phyloP scores from a whole-genome alignment of 1,139 yeast species.

The Scheffersomyces titani region DNA sequence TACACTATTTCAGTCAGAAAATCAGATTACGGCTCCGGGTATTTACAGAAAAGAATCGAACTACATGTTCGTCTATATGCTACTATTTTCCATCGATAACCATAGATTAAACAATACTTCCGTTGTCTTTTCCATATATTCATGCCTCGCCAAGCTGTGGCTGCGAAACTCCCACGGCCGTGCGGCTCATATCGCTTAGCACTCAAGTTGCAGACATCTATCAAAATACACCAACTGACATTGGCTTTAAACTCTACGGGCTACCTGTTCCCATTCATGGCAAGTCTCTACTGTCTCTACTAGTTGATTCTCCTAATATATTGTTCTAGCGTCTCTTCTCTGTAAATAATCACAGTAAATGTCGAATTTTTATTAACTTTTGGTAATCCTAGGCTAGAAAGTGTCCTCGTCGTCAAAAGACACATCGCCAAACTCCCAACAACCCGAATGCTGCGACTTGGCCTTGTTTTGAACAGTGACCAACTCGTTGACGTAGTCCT shows the following conservation, averaged over 20 bases:
- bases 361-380: not conserved
- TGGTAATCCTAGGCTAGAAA: not conserved
- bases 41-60: no score
- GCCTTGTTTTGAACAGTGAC: constrained; percentile 50
- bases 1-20: no score
- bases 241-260: not conserved
- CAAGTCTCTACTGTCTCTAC: no score
- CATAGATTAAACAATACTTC: no score
- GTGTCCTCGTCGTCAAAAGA: constrained; percentile 56
- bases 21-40: no score
- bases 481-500: constrained; percentile 40
- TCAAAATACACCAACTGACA: not conserved
- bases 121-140: no score
- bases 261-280: not conserved
- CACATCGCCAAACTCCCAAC: constrained; percentile 84
- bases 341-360: not conserved
- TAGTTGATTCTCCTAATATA: no score
- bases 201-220: not conserved
- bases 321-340: not conserved
- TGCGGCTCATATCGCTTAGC: not conserved
- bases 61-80: no score
- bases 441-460: constrained; percentile 56
- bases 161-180: not conserved
- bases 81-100: no score
- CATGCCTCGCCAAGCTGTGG: not conserved